Evolutionary conservation across 345 rosid genomes (phyloP).

Genomic region (Salix viminalis): DNA sequence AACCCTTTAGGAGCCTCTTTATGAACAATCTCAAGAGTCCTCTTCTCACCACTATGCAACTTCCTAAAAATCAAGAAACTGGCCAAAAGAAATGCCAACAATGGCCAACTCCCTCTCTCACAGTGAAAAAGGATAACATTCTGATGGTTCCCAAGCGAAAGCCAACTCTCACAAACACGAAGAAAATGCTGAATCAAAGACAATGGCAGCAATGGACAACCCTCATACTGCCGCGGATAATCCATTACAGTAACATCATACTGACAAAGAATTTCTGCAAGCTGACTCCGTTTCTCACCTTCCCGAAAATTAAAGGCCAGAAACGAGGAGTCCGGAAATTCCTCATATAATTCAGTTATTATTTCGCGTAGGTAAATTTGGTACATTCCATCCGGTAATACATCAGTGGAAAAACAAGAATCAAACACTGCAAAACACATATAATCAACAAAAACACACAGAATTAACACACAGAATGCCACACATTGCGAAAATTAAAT

Average conservation of each 20-base stretch:
- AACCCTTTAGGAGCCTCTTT: conserved; percentile 94
- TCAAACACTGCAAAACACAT: conserved; percentile 62
- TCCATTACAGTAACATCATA: conserved; percentile 86
- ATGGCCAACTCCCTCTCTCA: conserved; percentile 98
- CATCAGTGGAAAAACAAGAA: conserved; percentile 94
- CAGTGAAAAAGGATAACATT: conserved; percentile 83
- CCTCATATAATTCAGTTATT: conserved; percentile 72
- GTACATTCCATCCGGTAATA: conserved; percentile 60
- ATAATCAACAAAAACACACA: background rate
- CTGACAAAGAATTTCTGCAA: conserved; percentile 62
- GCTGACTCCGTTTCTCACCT: conserved; percentile 73
- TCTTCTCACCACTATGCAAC: conserved; percentile 70
- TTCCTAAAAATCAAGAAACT: conserved; percentile 80
- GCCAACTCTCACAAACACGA: conserved; percentile 85
- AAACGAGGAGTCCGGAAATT: conserved; percentile 72
- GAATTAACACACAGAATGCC: background rate
- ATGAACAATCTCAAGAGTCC: conserved; percentile 86
- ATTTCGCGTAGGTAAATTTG: conserved; percentile 67
- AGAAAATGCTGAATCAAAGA: conserved; percentile 89
- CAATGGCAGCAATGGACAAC: conserved; percentile 84
- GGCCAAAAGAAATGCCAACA: conserved; percentile 77
- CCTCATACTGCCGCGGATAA: conserved; percentile 92
- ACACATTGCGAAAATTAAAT: background rate
- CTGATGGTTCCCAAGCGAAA: conserved; percentile 61
- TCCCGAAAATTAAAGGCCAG: conserved; percentile 86